Conservation (phyloP, 495 filamentous ascomycete genomes). For the Penicillium crystallinum region DNA sequence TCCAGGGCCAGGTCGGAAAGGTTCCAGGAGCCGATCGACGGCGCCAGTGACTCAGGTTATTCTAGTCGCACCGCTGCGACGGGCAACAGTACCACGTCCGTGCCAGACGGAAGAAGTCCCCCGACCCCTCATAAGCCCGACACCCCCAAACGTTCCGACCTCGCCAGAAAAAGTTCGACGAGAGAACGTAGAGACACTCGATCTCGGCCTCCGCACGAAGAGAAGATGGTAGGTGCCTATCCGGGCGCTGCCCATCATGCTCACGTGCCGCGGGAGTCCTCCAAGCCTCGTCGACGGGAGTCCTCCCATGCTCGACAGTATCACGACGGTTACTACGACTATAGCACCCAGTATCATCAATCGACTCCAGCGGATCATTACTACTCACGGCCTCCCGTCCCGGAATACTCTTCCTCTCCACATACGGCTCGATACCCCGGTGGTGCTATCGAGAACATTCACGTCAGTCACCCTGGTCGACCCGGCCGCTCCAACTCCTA, state of each 20-base stretch:
- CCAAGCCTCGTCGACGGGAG: constrained; percentile 34
- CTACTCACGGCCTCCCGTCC: constrained; percentile 23
- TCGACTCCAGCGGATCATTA: constrained; percentile 30
- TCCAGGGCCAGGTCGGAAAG: constrained; percentile 50
- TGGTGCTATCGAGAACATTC: constrained; percentile 24
- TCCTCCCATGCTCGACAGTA: constrained; percentile 24
- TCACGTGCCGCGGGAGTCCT: constrained; percentile 31
- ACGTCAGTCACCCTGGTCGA: constrained; percentile 23
- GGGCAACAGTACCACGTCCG: constrained; percentile 50
- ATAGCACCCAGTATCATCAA: constrained; percentile 26
- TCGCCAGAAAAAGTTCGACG: constrained; percentile 28
- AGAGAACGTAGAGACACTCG: constrained; percentile 34
- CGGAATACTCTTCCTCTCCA: constrained; percentile 31
- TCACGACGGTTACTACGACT: constrained; percentile 31
- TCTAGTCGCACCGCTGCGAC: constrained; percentile 59
- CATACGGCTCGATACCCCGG: constrained; percentile 24
- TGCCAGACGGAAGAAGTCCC: constrained; percentile 39
- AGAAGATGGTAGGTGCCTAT: constrained; percentile 37
- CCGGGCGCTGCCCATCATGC: constrained; percentile 24
- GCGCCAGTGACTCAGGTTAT: constrained; percentile 59
- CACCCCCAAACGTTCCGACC: constrained; percentile 29
- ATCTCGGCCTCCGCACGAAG: constrained; percentile 27
- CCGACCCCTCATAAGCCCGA: constrained; percentile 39
- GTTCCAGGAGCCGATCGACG: constrained; percentile 38
- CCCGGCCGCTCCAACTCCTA: constrained; percentile 30